Evolutionary conservation across 805 yeast genomes (phyloP).

Genomic region (Starmera amethionina): DNA sequence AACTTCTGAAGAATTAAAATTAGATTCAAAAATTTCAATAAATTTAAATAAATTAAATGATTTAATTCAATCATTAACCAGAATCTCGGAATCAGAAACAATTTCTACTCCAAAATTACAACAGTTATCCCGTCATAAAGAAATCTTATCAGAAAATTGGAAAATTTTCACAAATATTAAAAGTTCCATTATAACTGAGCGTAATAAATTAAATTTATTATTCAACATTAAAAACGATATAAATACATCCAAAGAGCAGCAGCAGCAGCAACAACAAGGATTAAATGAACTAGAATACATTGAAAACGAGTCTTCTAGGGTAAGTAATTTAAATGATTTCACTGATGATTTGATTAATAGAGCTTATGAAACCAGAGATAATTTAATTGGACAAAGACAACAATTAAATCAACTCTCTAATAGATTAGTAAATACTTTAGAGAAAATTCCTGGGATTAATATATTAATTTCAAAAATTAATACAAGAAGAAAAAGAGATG

Average conservation of each 20-base stretch:
- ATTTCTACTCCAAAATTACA: conserved; percentile 67
- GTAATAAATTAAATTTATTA: conserved; percentile 65
- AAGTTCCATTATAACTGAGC: conserved; percentile 54
- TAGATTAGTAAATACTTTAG: conserved; percentile 49
- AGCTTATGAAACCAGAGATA: conserved; percentile 87
- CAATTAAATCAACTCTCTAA: conserved; percentile 54
- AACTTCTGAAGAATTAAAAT: conserved; percentile 35
- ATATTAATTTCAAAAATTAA: conserved; percentile 69
- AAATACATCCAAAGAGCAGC: conserved; percentile 22
- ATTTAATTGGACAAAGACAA: conserved; percentile 62
- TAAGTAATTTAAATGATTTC: conserved; percentile 59
- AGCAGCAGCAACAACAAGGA: no score
- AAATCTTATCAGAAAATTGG: conserved; percentile 61
- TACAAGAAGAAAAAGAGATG: conserved; percentile 81
- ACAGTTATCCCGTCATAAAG: conserved; percentile 77
- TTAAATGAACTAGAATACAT: conserved; percentile 58
- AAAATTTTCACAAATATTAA: conserved; percentile 51
- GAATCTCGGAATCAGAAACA: conserved; percentile 45
- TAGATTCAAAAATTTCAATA: conserved; percentile 39
- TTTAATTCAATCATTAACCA: conserved; percentile 22
- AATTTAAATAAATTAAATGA: conserved; percentile 30
- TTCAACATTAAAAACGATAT: conserved; percentile 75
- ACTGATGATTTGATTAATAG: conserved; percentile 76
- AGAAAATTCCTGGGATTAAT: conserved; percentile 75
- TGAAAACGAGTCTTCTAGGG: conserved; percentile 65